Evolutionary conservation across 345 rosid species (phyloP), one percentile per base, ranked within the genome.

Genomic region (Pseudoturritis turrita): DNA sequence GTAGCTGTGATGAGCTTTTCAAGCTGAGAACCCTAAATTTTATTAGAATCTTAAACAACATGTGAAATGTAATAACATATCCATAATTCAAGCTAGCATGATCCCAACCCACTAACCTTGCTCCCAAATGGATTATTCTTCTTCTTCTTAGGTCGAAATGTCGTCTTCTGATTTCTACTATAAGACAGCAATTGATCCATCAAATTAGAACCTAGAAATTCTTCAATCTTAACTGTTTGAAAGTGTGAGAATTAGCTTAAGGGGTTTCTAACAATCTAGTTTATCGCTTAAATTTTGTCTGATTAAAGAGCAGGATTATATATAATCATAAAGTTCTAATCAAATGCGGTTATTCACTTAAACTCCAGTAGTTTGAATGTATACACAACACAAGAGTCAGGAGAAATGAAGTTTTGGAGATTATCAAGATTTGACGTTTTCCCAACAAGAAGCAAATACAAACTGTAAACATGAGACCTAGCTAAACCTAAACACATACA

Each of bases 1-100:
- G 91, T 90, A 11, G 87, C 84, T 85, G 86, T 89, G 74, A 78
- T 81, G 73, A 83, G 88, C 80, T 85, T 79, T 59, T 87, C 78
- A 79, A 85, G 87, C 70, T 90, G 87, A 22, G 88, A 89, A 33
- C 87, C 89, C 91, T 91, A 88, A 71, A 74, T 59, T 29, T 73
- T 12, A 33, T 59, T 2, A 63, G 67, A 54, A 15, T 43, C 11
- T 25, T 69, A 23, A 7, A 6, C 46, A 68, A 14, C 12, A 17
- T 33, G 41, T 10, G 35, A 40, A 25, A 37, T 14, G 23, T 57
- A 43, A 43, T 8, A 12, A 53, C 21, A 54, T 3, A 61, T 18
- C 18, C 54, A 31, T 52, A 51, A 10, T 15, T 25, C 10, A 51
- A 52, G 15, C 37, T 12, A 67, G 7, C 15, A 25, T 40, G 41